Evolutionary conservation across 2,329 filamentous ascomycete genomes (phyloP).

Genomic region (Ophiostoma himal-ulmi): DNA sequence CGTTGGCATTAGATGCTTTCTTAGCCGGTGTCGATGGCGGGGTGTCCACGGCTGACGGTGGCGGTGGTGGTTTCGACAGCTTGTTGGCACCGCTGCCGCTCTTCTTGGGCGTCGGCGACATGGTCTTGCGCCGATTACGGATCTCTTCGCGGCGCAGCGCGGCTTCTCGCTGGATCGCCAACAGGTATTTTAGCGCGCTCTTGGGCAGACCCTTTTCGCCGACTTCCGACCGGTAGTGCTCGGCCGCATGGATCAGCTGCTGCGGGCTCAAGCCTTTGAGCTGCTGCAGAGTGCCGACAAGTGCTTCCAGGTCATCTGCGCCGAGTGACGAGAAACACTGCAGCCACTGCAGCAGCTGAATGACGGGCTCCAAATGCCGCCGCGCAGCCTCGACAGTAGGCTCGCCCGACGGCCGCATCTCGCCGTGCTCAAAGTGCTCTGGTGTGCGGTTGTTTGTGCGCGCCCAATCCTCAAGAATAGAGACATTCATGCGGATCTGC

Average conservation of each 20-base stretch:
- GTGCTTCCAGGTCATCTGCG: constrained; percentile 75
- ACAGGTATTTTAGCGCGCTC: constrained; percentile 78
- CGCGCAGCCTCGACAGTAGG: constrained; percentile 78
- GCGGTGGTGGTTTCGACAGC: not conserved
- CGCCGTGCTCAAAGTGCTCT: constrained; percentile 91
- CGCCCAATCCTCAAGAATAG: constrained; percentile 92
- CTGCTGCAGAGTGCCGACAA: constrained; percentile 84
- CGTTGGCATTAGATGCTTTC: constrained; percentile 28
- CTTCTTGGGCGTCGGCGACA: constrained; percentile 37
- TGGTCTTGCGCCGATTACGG: constrained; percentile 42
- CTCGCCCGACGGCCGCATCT: constrained; percentile 78
- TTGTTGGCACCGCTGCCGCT: constrained; percentile 7
- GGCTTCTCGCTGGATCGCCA: constrained; percentile 71
- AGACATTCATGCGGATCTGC: constrained; percentile 99
- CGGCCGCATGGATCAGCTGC: constrained; percentile 85
- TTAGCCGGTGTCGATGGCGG: constrained; percentile 20
- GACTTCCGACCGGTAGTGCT: constrained; percentile 90
- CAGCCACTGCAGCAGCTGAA: constrained; percentile 93
- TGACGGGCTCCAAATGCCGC: constrained; percentile 79
- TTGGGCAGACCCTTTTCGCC: constrained; percentile 90
- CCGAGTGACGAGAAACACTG: constrained; percentile 94
- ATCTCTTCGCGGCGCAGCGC: constrained; percentile 53
- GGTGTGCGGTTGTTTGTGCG: constrained; percentile 86
- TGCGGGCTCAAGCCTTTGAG: constrained; percentile 76
- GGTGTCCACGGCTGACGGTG: not conserved